Evolutionary conservation across 1,284 basidiomycete genomes (phyloP).

Genomic region (Laetiporus sulphureus): DNA sequence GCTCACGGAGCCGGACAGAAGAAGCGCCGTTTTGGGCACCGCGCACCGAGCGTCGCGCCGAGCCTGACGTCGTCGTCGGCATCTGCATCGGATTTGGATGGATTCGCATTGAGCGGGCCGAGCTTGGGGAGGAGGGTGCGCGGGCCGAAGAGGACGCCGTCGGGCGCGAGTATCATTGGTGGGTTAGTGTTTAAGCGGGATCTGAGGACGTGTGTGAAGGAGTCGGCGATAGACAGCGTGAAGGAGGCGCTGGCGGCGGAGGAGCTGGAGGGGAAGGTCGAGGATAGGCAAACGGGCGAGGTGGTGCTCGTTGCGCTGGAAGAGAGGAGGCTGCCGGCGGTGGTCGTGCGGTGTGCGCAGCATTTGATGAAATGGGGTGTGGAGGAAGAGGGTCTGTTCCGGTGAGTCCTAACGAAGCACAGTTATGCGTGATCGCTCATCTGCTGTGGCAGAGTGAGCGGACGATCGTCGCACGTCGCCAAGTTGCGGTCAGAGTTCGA

Average conservation of each 20-base stretch:
- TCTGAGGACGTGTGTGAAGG: slow-evolving; percentile 48
- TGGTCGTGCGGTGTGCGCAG: slow-evolving; percentile 73
- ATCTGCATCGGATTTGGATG: slow-evolving; percentile 43
- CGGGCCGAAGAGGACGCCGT: slow-evolving; percentile 36
- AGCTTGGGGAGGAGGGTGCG: slow-evolving; percentile 50
- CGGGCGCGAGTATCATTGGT: slow-evolving; percentile 29
- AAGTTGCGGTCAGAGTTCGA: slow-evolving; percentile 80
- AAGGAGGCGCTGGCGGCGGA: slow-evolving; percentile 16
- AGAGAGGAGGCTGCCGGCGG: slow-evolving; percentile 55
- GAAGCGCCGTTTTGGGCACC: slow-evolving; percentile 39
- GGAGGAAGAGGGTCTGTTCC: slow-evolving; percentile 79
- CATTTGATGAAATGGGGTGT: slow-evolving; percentile 76
- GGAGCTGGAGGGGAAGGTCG: slow-evolving; percentile 12
- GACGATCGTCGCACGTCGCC: slow-evolving; percentile 68
- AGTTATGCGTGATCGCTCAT: slow-evolving; percentile 7
- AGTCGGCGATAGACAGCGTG: slow-evolving; percentile 45
- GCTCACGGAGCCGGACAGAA: background rate
- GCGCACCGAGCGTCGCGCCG: slow-evolving; percentile 48
- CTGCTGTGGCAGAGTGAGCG: slow-evolving; percentile 51
- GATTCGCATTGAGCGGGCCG: slow-evolving; percentile 38
- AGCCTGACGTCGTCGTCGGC: slow-evolving; percentile 40
- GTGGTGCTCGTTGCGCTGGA: slow-evolving; percentile 32
- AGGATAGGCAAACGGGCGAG: too few species aligned
- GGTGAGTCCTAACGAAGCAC: slow-evolving; percentile 32
- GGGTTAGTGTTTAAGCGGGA: slow-evolving; percentile 63